Evolutionary conservation across 148 eudicot genomes (phyloP).

Genomic region (Cornus suecica): DNA sequence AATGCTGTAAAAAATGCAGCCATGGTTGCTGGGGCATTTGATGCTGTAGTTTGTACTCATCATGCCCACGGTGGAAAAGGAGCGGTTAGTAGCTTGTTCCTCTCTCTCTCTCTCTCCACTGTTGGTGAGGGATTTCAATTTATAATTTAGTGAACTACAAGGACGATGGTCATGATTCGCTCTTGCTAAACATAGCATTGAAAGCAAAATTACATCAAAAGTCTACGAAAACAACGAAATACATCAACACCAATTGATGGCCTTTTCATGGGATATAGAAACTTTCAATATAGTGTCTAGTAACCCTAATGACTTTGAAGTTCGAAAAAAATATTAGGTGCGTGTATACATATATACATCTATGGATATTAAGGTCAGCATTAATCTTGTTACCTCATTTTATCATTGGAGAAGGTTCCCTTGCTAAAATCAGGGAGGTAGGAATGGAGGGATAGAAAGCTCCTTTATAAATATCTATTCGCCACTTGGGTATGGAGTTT

Average conservation of each 20-base stretch:
- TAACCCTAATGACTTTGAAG: too few species aligned
- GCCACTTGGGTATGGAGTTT: not conserved
- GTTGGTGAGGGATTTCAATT: not conserved
- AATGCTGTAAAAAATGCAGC: slow-evolving; percentile 78
- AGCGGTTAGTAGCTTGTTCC: slow-evolving; percentile 67
- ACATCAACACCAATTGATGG: not conserved
- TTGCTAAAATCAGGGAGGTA: not conserved
- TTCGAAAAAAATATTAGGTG: not conserved
- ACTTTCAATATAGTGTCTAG: not conserved
- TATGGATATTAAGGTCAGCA: too few species aligned
- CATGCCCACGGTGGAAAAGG: slow-evolving; percentile 99
- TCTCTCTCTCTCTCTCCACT: not conserved
- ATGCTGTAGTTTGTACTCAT: slow-evolving; percentile 93
- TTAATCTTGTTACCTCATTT: not conserved
- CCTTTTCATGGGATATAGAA: not conserved
- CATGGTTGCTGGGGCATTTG: slow-evolving; percentile 90
- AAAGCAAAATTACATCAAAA: too few species aligned
- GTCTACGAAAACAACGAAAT: not conserved
- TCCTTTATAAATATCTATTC: not conserved
- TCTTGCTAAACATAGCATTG: not conserved
- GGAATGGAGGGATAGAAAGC: not conserved
- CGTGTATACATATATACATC: too few species aligned
- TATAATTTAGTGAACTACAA: not conserved
- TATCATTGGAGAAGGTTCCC: not conserved
- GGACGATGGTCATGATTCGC: not conserved